Percentiles rank a stretch among this genome's conserved stretches.
Evolutionary conservation across 352 stramenopile genomes (phyloP).

Genomic region (Halophytophthora polymorphica): DNA sequence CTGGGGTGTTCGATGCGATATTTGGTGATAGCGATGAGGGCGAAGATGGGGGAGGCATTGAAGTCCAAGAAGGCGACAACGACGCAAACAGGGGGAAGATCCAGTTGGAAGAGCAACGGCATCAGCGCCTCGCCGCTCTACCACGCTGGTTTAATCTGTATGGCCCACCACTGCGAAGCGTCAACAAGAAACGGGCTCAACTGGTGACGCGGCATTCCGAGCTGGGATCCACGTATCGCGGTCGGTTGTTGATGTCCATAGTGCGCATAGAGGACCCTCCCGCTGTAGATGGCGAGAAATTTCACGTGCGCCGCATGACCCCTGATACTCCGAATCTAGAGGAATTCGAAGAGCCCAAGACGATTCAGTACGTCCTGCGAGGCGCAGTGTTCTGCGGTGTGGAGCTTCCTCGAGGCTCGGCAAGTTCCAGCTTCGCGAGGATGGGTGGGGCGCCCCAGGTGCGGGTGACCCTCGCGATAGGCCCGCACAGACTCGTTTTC

Average conservation of each 20-base stretch:
- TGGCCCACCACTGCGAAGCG: slow-evolving; percentile 58
- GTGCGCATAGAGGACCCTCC: slow-evolving; percentile 43
- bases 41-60: not conserved
- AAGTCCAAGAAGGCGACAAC: not conserved
- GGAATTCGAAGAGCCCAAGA: slow-evolving; percentile 29
- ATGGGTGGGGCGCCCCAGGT: slow-evolving; percentile 26
- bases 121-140: slow-evolving; percentile 4
- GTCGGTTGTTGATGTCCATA: slow-evolving; percentile 76
- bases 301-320: slow-evolving; percentile 50
- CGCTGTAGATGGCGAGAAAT: slow-evolving; percentile 52
- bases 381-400: slow-evolving; percentile 58
- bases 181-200: slow-evolving; percentile 49
- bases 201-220: slow-evolving; percentile 62
- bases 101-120: slow-evolving; percentile 14
- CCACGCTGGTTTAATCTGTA: slow-evolving; percentile 85
- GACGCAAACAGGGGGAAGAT: slow-evolving; percentile 9
- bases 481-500: slow-evolving; percentile 43
- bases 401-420: slow-evolving; percentile 34
- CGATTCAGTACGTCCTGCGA: slow-evolving; percentile 63
- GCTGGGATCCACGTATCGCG: slow-evolving; percentile 77
- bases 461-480: slow-evolving; percentile 48
- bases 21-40: slow-evolving; percentile 11
- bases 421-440: slow-evolving; percentile 7
- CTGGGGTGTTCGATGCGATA: slow-evolving; percentile 6
- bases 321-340: slow-evolving; percentile 9